A percentile compares a stretch with the other conserved stretches of the same genome.
These are phyloP conservation scores for Picochlorum sp. DNA, from an alignment of 139 green algal species.

Conservation along the genomic window DNA sequence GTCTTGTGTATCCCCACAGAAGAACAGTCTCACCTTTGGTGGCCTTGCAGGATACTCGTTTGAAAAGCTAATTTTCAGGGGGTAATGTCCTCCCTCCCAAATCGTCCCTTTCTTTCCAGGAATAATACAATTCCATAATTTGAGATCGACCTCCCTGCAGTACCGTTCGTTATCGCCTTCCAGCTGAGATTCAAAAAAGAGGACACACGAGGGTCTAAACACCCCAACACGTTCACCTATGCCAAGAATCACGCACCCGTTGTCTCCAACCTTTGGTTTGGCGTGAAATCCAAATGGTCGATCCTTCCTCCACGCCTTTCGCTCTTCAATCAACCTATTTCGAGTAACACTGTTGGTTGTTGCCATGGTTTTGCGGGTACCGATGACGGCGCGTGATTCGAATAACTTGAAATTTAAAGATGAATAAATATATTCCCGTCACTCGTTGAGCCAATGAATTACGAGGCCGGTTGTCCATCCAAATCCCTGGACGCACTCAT, in stretches of 20 bases:
- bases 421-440: background rate
- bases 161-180: background rate
- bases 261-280: slow-evolving; percentile 59
- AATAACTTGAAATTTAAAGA: no score
- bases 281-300: slow-evolving; percentile 93
- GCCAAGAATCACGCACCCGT: slow-evolving; percentile 52
- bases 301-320: slow-evolving; percentile 92
- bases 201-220: background rate
- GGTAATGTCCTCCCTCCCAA: slow-evolving; percentile 88
- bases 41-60: slow-evolving; percentile 94
- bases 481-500: slow-evolving; percentile 56
- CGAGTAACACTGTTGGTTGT: slow-evolving; percentile 45
- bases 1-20: background rate
- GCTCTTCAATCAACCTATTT: slow-evolving; percentile 72
- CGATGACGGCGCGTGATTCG: no score
- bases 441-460: slow-evolving; percentile 35
- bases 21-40: slow-evolving; percentile 57
- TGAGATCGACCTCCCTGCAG: slow-evolving; percentile 61
- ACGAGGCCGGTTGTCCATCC: slow-evolving; percentile 81
- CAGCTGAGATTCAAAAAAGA: background rate
- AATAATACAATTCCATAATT: slow-evolving; percentile 93
- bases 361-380: no score
- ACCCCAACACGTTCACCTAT: no score
- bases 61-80: slow-evolving; percentile 83
- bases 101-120: slow-evolving; percentile 79